Evolutionary conservation across 2,329 filamentous ascomycete species (phyloP), one percentile per base, ranked within the genome.

Genomic region (Alternaria consortialis): DNA sequence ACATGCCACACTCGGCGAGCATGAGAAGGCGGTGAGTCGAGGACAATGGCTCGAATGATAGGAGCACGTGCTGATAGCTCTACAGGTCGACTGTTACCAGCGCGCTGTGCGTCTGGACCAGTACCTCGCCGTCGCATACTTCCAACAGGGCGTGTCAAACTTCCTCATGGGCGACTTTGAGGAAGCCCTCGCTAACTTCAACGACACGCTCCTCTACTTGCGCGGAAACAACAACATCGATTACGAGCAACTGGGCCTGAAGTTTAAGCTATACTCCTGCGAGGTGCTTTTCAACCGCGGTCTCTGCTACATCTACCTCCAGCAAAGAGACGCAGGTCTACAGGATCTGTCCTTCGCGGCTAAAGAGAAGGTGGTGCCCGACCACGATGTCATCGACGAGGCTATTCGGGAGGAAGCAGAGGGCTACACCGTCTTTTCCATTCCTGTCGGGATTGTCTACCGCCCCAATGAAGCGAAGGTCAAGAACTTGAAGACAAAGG

Each of bases 351-450:
- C 88, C 20, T 98, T 91, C 75, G 95, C 95, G 0, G 91, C 92
- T 27, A 95, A 97, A 79, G 95, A 98, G 80, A 98, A 98, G 83
- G 92, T 95, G 48, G 94, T 97, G 1, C 90, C 94, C 56, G 94
- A 98, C 72, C 95, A 99, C 81, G 92, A 97, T 77, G 95, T 99
- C 65, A 99, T 99, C 68, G 94, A 99, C 73, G 95, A 99, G 80
- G 95, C 95, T 5, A 98, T 99, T 68, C 85, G 87, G 55, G 95
- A 98, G 77, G 89, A 94, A 73, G 95, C 95, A 62, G 93, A 97
- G 91, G 95, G 94, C 47, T 99, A 99, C 76, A 98, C 95, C 0
- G 95, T 99, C 42, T 99, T 99, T 81, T 98, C 94, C 0, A 98
- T 98, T 54, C 95, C 95, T 0, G 94, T 98, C 12, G 95, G 95